phyloP scores from a whole-genome alignment of 1,139 yeast species.

The Debaryomyces robertsiae region DNA sequence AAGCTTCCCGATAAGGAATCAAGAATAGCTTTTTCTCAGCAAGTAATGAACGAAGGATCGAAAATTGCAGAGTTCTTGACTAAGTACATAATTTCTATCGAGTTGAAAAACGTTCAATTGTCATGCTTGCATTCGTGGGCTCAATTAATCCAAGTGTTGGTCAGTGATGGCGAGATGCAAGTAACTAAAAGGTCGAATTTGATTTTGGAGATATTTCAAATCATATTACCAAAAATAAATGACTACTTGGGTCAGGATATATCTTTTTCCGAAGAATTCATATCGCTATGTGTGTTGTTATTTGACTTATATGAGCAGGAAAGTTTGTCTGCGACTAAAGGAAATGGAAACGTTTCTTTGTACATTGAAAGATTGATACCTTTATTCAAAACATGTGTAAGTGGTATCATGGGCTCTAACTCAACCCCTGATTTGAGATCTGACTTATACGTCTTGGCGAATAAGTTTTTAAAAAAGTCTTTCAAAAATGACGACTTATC shows the following conservation, averaged over 20 bases:
- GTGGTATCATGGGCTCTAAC: constrained; percentile 70
- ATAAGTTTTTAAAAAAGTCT: constrained; percentile 61
- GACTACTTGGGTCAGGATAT: constrained; percentile 71
- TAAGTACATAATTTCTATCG: constrained; percentile 45
- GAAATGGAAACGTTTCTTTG: constrained; percentile 29
- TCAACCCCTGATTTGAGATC: constrained; percentile 72
- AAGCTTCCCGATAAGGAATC: constrained; percentile 23
- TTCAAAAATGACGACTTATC: constrained; percentile 42
- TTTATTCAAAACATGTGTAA: constrained; percentile 70
- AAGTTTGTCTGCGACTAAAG: constrained; percentile 25
- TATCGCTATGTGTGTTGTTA: constrained; percentile 71
- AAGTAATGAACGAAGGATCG: constrained; percentile 31
- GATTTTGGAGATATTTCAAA: constrained; percentile 74
- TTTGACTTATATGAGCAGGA: constrained; percentile 64
- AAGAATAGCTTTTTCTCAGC: constrained; percentile 27
- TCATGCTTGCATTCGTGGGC: constrained; percentile 80
- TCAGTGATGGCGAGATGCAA: constrained; percentile 52
- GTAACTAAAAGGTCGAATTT: constrained; percentile 52
- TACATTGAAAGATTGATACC: constrained; percentile 58
- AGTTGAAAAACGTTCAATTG: constrained; percentile 56
- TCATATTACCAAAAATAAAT: constrained; percentile 72
- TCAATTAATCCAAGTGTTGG: constrained; percentile 70
- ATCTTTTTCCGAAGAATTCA: constrained; percentile 71
- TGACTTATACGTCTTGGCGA: constrained; percentile 74
- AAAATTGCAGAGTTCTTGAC: constrained; percentile 38